Percentiles rank a stretch among this genome's conserved stretches.
phyloP scores from a whole-genome alignment of 2,329 filamentous ascomycete genomes.

The Colletotrichum neosansevieriae region DNA sequence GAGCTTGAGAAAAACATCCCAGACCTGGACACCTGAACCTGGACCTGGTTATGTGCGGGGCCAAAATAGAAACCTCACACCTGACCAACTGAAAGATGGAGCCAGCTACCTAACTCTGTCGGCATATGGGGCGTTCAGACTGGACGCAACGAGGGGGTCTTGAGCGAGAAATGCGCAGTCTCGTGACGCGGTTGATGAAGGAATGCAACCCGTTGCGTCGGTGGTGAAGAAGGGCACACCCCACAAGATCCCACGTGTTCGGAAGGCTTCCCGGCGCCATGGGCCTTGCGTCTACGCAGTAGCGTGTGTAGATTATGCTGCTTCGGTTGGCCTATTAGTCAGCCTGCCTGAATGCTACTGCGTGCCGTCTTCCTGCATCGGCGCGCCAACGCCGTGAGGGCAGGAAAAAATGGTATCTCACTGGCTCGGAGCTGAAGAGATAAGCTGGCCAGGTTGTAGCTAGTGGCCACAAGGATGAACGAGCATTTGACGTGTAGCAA shows the following conservation, averaged over 20 bases:
- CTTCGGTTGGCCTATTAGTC: constrained; percentile 22
- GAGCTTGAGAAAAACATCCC: no score
- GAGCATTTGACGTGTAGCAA: constrained; percentile 14
- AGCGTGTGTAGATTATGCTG: constrained; percentile 21
- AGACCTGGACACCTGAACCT: no score
- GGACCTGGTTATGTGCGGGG: no score
- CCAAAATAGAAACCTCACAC: no score
- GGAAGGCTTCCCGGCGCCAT: constrained; percentile 32
- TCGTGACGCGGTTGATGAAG: no score
- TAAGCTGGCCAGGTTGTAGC: not conserved
- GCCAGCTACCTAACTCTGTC: no score
- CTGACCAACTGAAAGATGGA: no score
- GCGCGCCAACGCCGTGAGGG: constrained; percentile 12
- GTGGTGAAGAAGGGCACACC: constrained; percentile 29
- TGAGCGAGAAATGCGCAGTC: no score
- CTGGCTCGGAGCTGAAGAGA: constrained; percentile 3
- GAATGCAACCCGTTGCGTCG: constrained; percentile 12
- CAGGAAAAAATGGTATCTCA: not conserved
- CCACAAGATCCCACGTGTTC: constrained; percentile 37
- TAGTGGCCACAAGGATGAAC: constrained; percentile 11
- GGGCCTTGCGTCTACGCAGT: constrained; percentile 12
- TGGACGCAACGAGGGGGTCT: no score
- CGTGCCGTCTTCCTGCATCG: constrained; percentile 22
- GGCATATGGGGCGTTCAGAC: no score
- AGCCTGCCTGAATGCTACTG: constrained; percentile 24